phyloP scores from a whole-genome alignment of 805 yeast genomes.

The Clavispora carvajalis region DNA sequence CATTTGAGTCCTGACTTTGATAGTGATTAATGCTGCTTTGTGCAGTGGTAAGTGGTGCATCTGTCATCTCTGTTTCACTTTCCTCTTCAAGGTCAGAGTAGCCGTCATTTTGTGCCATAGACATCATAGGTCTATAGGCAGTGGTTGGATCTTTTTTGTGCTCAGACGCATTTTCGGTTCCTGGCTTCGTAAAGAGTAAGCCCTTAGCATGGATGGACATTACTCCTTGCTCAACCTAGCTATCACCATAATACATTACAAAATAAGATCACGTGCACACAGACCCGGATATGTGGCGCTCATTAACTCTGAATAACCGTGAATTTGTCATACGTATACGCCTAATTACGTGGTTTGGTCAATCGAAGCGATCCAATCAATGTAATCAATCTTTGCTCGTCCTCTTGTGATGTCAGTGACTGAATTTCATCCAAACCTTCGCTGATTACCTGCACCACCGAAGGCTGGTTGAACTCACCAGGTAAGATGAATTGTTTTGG shows the following conservation, averaged over 20 bases:
- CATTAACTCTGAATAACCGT: too few relatives aligned
- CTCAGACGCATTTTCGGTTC: not conserved
- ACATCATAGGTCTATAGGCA: not conserved
- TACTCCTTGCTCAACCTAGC: not conserved
- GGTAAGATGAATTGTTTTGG: constrained; percentile 37
- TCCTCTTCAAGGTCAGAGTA: not conserved
- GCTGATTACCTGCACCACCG: constrained; percentile 36
- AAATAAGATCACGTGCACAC: not conserved
- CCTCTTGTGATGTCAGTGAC: constrained; percentile 2
- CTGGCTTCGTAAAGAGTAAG: constrained; percentile 1
- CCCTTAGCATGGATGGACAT: constrained; percentile 1
- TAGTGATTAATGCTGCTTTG: not conserved
- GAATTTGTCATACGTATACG: too few relatives aligned
- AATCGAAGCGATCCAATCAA: constrained; percentile 2
- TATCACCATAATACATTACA: not conserved
- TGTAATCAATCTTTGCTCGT: constrained; percentile 10
- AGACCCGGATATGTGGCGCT: not conserved
- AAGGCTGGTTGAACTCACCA: constrained; percentile 32
- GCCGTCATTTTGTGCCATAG: constrained; percentile 2
- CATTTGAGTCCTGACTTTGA: not conserved
- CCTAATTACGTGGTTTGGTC: not conserved
- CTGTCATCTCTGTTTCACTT: not conserved
- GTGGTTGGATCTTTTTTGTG: too few relatives aligned
- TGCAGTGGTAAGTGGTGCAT: not conserved
- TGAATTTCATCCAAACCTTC: constrained; percentile 33